phyloP scores from a whole-genome alignment of 139 green algal genomes.

The Diplosphaera chodatii region DNA sequence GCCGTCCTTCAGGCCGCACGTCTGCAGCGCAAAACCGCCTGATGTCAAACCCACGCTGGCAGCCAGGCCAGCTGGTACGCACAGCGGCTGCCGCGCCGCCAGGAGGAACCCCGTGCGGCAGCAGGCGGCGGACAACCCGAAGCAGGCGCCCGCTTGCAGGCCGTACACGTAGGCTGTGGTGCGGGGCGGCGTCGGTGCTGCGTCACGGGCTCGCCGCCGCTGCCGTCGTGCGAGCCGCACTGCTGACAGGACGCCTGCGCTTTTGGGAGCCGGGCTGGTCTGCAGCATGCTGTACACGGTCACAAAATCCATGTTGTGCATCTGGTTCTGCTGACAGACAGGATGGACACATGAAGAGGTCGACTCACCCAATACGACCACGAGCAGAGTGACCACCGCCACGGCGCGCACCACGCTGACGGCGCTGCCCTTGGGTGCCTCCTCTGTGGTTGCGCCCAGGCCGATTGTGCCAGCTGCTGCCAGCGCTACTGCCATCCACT shows the following conservation, averaged over 20 bases:
- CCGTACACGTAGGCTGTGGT: conserved; percentile 7
- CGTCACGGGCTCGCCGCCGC: conserved; percentile 3
- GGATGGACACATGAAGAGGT: no score
- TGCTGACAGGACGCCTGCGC: conserved; percentile 9
- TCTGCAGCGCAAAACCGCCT: conserved; percentile 75
- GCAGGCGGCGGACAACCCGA: conserved; percentile 68
- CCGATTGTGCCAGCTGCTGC: conserved; percentile 48
- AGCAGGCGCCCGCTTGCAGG: conserved; percentile 68
- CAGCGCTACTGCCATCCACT: conserved; percentile 59
- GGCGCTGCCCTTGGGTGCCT: not conserved
- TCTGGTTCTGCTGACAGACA: no score
- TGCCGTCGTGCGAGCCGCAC: conserved; percentile 23
- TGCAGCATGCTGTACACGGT: no score
- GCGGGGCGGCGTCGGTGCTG: conserved; percentile 1
- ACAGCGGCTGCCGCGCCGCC: conserved; percentile 32
- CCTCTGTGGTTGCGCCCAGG: conserved; percentile 36
- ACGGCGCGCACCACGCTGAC: not conserved
- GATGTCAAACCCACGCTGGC: conserved; percentile 48
- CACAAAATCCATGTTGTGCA: no score
- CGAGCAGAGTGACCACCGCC: not conserved
- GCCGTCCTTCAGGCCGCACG: conserved; percentile 75
- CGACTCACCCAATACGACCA: not conserved
- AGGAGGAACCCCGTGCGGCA: conserved; percentile 69
- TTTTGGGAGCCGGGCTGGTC: no score
- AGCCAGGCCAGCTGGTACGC: conserved; percentile 52